These are phyloP conservation scores for Kuraishia borneana DNA, from an alignment of 805 yeast species.

Conservation along the genomic window DNA sequence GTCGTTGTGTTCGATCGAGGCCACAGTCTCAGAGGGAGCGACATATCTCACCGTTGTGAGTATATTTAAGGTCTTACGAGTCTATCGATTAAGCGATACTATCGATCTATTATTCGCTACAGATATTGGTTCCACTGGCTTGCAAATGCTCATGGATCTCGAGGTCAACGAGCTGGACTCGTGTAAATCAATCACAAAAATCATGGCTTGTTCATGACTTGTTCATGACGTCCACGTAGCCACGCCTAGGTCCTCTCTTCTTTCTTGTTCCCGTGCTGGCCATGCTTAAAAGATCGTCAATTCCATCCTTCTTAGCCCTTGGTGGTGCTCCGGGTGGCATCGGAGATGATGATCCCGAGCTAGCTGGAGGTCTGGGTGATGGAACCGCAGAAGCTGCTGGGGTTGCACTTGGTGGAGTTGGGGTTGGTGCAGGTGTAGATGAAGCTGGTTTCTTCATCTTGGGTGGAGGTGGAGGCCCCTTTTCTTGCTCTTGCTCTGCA, in stretches of 20 bases:
- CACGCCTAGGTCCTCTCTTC: constrained; percentile 42
- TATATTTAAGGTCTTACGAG: constrained; percentile 11
- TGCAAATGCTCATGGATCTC: not conserved
- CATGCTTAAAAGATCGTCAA: constrained; percentile 17
- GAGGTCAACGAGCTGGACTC: not conserved
- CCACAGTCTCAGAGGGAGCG: constrained; percentile 1
- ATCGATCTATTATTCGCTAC: not conserved
- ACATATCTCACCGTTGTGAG: constrained; percentile 9
- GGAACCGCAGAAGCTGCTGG: constrained; percentile 22
- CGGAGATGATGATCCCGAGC: constrained; percentile 17
- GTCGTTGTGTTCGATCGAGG: constrained; percentile 11
- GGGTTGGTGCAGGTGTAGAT: constrained; percentile 2
- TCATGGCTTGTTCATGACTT: constrained; percentile 4
- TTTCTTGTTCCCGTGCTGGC: constrained; percentile 23
- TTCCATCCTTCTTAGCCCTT: constrained; percentile 12
- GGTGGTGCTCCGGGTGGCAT: constrained; percentile 22
- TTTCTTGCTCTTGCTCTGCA: constrained; percentile 48
- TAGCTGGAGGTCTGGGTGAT: constrained; percentile 27
- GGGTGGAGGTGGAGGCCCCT: constrained; percentile 57
- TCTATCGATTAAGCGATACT: constrained; percentile 8
- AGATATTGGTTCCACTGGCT: constrained; percentile 5
- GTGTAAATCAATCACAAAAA: not conserved
- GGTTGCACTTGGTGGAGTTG: constrained; percentile 7
- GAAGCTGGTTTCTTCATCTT: constrained; percentile 29
- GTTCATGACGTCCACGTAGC: constrained; percentile 59